Conservation (phyloP, 176 grass and related monocot genomes). For the Aegilops bicornis region DNA sequence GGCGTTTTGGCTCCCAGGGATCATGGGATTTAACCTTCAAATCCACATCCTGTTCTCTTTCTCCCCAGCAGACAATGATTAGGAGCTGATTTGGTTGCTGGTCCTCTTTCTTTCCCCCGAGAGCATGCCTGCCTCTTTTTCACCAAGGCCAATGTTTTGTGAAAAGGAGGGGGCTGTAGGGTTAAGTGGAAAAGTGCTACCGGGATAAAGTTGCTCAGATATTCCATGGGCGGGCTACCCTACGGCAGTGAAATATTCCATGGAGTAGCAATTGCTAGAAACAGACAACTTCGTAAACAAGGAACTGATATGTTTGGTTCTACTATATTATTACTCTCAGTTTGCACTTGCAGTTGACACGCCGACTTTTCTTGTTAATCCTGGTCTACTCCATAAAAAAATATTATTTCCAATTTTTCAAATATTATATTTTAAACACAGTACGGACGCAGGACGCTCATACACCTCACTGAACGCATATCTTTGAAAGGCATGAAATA, state of each 20-base stretch:
- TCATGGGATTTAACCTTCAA: conserved; percentile 41
- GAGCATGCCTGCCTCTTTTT: conserved; percentile 35
- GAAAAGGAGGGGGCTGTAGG: conserved; percentile 48
- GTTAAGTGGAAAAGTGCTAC: neutral
- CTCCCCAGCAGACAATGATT: conserved; percentile 35
- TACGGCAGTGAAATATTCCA: neutral
- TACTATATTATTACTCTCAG: neutral
- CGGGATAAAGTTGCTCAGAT: conserved; percentile 14
- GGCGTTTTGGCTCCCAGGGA: neutral
- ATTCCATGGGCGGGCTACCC: conserved; percentile 13
- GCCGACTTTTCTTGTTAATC: neutral
- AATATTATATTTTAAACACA: too few species aligned
- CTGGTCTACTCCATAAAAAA: too few species aligned
- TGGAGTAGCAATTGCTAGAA: neutral
- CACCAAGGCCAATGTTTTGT: conserved; percentile 34
- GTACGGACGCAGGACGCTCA: too few species aligned
- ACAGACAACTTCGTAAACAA: neutral
- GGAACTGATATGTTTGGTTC: neutral
- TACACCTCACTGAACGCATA: too few species aligned
- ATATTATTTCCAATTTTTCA: too few species aligned
- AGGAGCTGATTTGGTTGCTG: conserved; percentile 44
- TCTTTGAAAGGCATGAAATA: too few species aligned
- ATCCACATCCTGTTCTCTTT: conserved; percentile 30
- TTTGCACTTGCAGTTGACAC: neutral
- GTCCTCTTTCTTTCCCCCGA: conserved; percentile 1